Evolutionary conservation across 1,284 basidiomycete genomes (phyloP).

Genomic region (Ustilago shanxiensis): DNA sequence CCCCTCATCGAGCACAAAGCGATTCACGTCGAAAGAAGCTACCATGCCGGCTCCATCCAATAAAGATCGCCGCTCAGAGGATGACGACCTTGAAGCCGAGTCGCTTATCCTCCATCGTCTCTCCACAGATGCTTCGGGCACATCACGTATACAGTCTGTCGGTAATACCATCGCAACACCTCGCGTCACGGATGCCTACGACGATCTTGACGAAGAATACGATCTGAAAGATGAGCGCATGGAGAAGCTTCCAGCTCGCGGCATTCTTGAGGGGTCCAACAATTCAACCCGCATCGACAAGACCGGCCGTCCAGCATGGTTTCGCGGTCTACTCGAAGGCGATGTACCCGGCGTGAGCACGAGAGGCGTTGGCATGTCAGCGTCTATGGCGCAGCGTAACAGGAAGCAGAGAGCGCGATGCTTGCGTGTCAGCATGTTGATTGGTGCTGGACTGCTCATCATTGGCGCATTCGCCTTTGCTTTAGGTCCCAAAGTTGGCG

Average conservation of each 20-base stretch:
- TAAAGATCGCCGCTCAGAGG: constrained; percentile 37
- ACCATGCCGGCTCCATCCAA: constrained; percentile 19
- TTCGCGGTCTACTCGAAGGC: constrained; percentile 40
- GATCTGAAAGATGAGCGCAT: constrained; percentile 22
- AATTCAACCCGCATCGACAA: constrained; percentile 52
- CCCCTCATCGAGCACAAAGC: no score
- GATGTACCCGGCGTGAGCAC: constrained; percentile 37
- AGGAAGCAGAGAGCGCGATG: constrained; percentile 32
- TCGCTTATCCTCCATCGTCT: constrained; percentile 52
- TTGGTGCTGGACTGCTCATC: constrained; percentile 38
- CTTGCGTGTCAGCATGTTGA: constrained; percentile 27
- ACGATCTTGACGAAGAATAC: constrained; percentile 45
- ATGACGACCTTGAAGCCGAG: constrained; percentile 52
- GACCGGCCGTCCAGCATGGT: constrained; percentile 61
- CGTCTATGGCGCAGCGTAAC: constrained; percentile 31
- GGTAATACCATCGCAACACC: constrained; percentile 11
- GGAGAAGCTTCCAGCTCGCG: constrained; percentile 42
- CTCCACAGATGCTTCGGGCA: constrained; percentile 40
- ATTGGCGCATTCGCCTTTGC: constrained; percentile 58
- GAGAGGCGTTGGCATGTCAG: constrained; percentile 41
- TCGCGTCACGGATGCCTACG: constrained; percentile 47
- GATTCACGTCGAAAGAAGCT: no score
- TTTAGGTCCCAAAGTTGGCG: constrained; percentile 47
- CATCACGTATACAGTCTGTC: constrained; percentile 28
- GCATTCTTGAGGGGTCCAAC: constrained; percentile 46